These are phyloP conservation scores for Xylaria sp. DNA, from an alignment of 2,329 filamentous ascomycete species.

Conservation along the genomic window DNA sequence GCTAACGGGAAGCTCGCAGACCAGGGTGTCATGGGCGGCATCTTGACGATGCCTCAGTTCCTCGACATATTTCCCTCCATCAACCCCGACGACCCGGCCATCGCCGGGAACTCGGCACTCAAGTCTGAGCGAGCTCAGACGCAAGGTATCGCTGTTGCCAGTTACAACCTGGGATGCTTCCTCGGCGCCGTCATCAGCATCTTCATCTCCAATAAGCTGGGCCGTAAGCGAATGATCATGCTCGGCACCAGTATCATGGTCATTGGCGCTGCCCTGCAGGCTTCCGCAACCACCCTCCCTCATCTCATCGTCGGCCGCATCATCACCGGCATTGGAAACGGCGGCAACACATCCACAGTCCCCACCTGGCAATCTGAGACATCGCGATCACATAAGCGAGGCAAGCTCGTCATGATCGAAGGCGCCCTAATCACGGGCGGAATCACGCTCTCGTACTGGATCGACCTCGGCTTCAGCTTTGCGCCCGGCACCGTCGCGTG, in stretches of 20 bases:
- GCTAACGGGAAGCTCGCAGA: conserved; percentile 57
- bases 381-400: conserved; percentile 66
- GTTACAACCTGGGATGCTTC: conserved; percentile 71
- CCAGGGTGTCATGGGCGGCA: conserved; percentile 79
- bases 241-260: conserved; percentile 68
- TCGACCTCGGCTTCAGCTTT: conserved; percentile 68
- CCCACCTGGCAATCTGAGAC: conserved; percentile 72
- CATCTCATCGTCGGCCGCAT: conserved; percentile 68
- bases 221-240: conserved; percentile 67
- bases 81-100: conserved; percentile 56
- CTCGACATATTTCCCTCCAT: conserved; percentile 65
- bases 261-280: conserved; percentile 61
- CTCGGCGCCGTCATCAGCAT: conserved; percentile 59
- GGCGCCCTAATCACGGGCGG: conserved; percentile 68
- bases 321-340: conserved; percentile 58
- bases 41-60: conserved; percentile 75
- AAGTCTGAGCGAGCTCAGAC: conserved; percentile 60
- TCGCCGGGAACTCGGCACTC: conserved; percentile 48
- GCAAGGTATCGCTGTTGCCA: conserved; percentile 65
- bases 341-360: conserved; percentile 58
- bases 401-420: conserved; percentile 71
- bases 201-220: conserved; percentile 66
- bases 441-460: conserved; percentile 69
- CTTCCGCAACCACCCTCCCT: conserved; percentile 56
- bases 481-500: conserved; percentile 62